Percentiles rank a stretch among this genome's conserved stretches.
These are phyloP conservation scores for Epichloe aotearoae DNA, from an alignment of 2,329 filamentous ascomycete species.

Conservation along the genomic window DNA sequence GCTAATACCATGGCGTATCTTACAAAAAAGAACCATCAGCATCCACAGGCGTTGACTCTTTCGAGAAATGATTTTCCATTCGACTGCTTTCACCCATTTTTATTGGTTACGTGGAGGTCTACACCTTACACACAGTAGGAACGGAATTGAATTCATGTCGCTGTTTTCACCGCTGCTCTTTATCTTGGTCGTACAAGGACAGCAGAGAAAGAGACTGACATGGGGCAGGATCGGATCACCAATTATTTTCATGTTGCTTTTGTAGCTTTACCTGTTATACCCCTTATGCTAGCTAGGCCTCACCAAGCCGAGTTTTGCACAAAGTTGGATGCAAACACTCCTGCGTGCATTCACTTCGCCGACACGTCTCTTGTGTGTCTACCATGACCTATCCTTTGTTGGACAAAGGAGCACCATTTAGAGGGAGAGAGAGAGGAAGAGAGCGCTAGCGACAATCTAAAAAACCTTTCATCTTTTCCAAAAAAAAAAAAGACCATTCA, in stretches of 20 bases:
- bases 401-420: not conserved
- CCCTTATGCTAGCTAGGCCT: not conserved
- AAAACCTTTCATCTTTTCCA: not conserved
- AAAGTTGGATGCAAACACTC: not conserved
- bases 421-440: not conserved
- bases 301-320: not conserved
- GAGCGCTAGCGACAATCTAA: not conserved
- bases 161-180: no score
- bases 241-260: not conserved
- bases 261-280: not conserved
- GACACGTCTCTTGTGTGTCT: constrained; percentile 2
- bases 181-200: not conserved
- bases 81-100: not conserved
- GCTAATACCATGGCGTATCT: not conserved
- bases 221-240: not conserved
- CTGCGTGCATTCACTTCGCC: not conserved
- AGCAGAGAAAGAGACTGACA: not conserved
- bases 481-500: not conserved
- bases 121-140: not conserved
- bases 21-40: not conserved
- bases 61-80: not conserved
- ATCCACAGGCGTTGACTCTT: constrained; percentile 6
- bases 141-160: not conserved
- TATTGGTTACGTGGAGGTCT: not conserved
- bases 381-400: not conserved